Evolutionary conservation across 2,329 filamentous ascomycete species (phyloP), one percentile per base, ranked within the genome.

Genomic region (Ramularia endophylla): DNA sequence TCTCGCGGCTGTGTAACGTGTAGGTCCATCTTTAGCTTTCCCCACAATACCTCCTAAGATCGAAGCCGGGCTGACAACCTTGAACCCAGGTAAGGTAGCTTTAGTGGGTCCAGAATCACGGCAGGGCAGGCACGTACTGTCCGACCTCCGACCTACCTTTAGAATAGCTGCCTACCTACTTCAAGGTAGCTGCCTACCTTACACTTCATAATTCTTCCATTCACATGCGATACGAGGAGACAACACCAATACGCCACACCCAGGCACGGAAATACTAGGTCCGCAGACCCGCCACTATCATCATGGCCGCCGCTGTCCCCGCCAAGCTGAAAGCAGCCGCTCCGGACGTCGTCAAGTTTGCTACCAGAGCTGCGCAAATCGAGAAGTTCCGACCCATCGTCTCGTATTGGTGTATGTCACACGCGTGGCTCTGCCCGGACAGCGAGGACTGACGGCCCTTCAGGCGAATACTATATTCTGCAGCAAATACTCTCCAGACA

Each of bases 401-500:
- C 53, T 77, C 89, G 49, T 98, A 97, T 65, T 97, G 90, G 88
- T 92, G 90, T 94, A 75, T 60, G 83, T 75, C 49, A 55, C 16
- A 60, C 18, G 19, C 6, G 11, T 18, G 16, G 15, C 8, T 27
- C 13, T 40, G 44, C 53, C 16, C 5, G 18, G 15, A 8, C 53
- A 52, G 50, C 54, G 25, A 20, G 47, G 28, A 41, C 39, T 40
- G 36, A 25, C 22, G 17, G 28, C 31, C 11, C 31, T 8, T 12
- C 46, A 92, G 87, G 85, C 64, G 83, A 94, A 59, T 95, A 92
- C 65, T 92, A 87, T 74, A 86, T 92, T 18, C 85, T 95, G 34
- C 88, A 97, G 58, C 86, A 94, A 60, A 94, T 98, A 53, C 79
- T 98, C 11, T 74, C 77, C 38, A 86, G 83, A 61, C 75, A 80